A percentile compares a stretch with the other conserved stretches of the same genome.
Conservation (phyloP, 495 filamentous ascomycete genomes). For the Xylaria castorea region DNA sequence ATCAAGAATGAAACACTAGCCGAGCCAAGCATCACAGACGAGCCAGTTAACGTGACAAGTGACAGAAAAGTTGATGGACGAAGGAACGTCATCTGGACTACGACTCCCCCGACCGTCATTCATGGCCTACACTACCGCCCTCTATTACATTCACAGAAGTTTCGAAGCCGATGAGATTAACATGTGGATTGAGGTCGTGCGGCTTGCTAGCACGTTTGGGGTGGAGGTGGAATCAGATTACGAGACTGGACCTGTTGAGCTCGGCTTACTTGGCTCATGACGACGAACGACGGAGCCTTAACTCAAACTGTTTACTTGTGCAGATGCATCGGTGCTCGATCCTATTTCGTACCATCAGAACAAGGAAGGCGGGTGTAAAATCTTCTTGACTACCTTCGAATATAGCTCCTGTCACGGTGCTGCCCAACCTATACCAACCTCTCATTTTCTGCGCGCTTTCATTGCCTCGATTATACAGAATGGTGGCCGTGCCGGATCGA, state of each 20-base stretch:
- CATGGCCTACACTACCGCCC: neutral
- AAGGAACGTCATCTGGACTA: neutral
- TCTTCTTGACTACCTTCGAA: neutral
- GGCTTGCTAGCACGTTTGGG: neutral
- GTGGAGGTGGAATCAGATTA: neutral
- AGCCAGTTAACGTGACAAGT: neutral
- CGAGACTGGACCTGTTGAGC: neutral
- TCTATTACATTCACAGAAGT: neutral
- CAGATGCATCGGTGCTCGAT: constrained; percentile 3
- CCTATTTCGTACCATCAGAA: neutral
- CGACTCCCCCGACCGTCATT: neutral
- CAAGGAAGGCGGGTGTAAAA: neutral
- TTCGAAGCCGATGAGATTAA: neutral
- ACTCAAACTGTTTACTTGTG: neutral
- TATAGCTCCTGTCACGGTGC: neutral
- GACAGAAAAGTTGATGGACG: neutral
- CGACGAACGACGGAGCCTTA: neutral
- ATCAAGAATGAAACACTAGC: neutral
- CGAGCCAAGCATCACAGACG: neutral
- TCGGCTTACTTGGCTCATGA: neutral
- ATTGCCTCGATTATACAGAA: neutral
- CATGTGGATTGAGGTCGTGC: neutral
- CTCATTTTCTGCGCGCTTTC: neutral
- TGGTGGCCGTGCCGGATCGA: neutral
- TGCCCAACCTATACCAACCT: constrained; percentile 11